phyloP scores from a whole-genome alignment of 805 yeast genomes.

The Ascoidea tarda region DNA sequence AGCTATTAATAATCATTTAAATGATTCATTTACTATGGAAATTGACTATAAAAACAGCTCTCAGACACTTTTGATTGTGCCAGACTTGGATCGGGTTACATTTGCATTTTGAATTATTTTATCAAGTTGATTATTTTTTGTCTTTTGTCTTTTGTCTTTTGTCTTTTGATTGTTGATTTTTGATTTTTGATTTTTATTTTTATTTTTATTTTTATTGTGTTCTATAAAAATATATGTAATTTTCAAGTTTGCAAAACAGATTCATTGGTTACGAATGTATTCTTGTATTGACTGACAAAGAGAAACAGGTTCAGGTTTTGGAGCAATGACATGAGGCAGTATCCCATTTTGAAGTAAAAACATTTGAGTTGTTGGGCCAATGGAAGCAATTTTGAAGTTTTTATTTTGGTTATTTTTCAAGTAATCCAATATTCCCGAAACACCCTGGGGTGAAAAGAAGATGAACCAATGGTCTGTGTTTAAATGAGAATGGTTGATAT shows the following conservation, averaged over 20 bases:
- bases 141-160: no score
- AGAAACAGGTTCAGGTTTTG: slow-evolving; percentile 56
- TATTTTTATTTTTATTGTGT: no score
- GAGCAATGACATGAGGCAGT: slow-evolving; percentile 47
- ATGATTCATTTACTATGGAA: slow-evolving; percentile 32
- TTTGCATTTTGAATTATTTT: slow-evolving; percentile 31
- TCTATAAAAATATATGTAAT: no score
- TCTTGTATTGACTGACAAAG: slow-evolving; percentile 26
- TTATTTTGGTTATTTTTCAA: slow-evolving; percentile 14
- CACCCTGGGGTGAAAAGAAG: slow-evolving; percentile 87
- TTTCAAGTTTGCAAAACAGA: no score
- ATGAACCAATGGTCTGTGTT: slow-evolving; percentile 47
- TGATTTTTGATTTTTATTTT: no score
- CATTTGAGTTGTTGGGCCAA: slow-evolving; percentile 81
- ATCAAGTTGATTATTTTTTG: background rate
- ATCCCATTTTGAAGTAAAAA: slow-evolving; percentile 37
- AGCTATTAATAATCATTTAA: slow-evolving; percentile 14
- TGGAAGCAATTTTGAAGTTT: slow-evolving; percentile 48
- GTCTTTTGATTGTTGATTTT: no score
- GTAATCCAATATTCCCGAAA: slow-evolving; percentile 42
- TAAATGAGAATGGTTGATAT: slow-evolving; percentile 1
- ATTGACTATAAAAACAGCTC: slow-evolving; percentile 53
- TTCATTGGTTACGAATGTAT: no score
- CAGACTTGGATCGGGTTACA: slow-evolving; percentile 48
- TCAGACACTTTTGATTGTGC: slow-evolving; percentile 58